Conservation (phyloP, 371 early-diverging fungal species). For the Paramicrosporidium saccamoebae region DNA sequence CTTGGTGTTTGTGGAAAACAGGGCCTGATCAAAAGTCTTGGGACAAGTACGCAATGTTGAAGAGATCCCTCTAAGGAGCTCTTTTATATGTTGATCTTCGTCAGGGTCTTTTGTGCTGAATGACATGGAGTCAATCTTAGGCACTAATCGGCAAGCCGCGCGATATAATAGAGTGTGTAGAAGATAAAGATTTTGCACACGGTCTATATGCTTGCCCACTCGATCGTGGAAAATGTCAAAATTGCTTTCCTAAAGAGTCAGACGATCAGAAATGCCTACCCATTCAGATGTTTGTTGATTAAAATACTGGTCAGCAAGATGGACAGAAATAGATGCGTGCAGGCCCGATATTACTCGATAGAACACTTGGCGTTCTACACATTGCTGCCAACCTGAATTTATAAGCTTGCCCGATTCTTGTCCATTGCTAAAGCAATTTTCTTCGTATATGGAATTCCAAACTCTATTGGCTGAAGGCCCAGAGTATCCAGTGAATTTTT, state of each 20-base stretch:
- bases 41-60: conserved; percentile 6
- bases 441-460: conserved; percentile 75
- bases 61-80: background rate
- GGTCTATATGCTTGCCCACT: conserved; percentile 54
- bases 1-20: conserved; percentile 18
- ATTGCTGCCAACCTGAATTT: conserved; percentile 9
- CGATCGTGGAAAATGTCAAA: conserved; percentile 56
- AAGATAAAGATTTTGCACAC: conserved; percentile 75
- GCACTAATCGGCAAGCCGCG: conserved; percentile 40
- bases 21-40: conserved; percentile 49
- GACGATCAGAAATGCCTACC: conserved; percentile 12
- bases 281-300: conserved; percentile 47
- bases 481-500: conserved; percentile 79
- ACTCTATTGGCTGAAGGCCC: conserved; percentile 54
- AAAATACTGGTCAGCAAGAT: conserved; percentile 70
- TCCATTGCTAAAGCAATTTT: conserved; percentile 65
- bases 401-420: conserved; percentile 12
- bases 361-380: conserved; percentile 51
- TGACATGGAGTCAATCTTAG: conserved; percentile 27
- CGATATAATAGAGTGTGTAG: conserved; percentile 46
- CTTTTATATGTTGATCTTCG: conserved; percentile 15
- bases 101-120: conserved; percentile 17
- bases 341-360: conserved; percentile 71
- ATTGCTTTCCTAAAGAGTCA: conserved; percentile 18
- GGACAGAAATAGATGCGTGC: conserved; percentile 85